Conservation (phyloP, 116 monocot genomes). For the Dioscorea cayenensis region DNA sequence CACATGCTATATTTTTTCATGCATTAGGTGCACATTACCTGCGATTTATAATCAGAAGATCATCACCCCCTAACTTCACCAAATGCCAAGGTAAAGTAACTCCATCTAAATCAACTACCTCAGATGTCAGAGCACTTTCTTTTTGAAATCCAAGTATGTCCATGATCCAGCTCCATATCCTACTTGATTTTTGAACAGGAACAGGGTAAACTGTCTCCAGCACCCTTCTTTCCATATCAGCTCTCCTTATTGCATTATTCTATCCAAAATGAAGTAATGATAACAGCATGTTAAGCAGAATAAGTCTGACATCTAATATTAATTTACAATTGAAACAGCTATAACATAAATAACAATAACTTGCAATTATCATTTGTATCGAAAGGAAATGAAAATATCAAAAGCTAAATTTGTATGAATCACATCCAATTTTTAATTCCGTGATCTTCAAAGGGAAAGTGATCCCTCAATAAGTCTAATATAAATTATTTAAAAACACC, state of each 20-base stretch:
- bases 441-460: no score
- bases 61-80: slow-evolving; percentile 36
- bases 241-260: slow-evolving; percentile 91
- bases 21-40: slow-evolving; percentile 23
- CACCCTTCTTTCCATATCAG: slow-evolving; percentile 57
- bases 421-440: neutral
- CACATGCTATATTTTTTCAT: no score
- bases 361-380: neutral
- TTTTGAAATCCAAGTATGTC: slow-evolving; percentile 52
- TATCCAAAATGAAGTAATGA: slow-evolving; percentile 19
- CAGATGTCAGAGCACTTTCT: slow-evolving; percentile 23
- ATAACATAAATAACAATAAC: neutral
- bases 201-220: slow-evolving; percentile 69
- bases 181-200: slow-evolving; percentile 20
- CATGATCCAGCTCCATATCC: slow-evolving; percentile 68
- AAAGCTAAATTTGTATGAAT: neutral
- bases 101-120: slow-evolving; percentile 19
- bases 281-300: neutral
- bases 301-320: neutral
- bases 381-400: neutral
- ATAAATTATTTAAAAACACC: neutral
- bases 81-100: slow-evolving; percentile 74
- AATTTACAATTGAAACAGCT: neutral
- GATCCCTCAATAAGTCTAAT: neutral
- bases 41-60: slow-evolving; percentile 50